phyloP scores from a whole-genome alignment of 208 protist genomes.

The Acanthamoeba lugdunensis region DNA sequence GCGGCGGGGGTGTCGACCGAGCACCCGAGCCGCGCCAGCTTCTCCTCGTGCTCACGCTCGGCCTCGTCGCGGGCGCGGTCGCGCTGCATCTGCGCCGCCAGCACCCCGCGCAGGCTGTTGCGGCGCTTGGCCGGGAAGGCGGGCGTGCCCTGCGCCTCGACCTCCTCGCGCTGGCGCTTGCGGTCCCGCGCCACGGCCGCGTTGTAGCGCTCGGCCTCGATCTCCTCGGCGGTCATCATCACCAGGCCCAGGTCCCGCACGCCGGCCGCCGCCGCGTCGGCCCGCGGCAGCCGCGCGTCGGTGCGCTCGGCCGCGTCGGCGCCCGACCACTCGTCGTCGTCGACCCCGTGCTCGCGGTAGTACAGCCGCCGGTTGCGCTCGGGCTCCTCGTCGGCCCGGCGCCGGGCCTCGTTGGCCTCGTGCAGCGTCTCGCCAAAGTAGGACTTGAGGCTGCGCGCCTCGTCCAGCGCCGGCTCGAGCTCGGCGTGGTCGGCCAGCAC shows the following conservation, averaged over 20 bases:
- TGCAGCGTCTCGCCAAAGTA: background rate
- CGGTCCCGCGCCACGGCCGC: background rate
- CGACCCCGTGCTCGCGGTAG: background rate
- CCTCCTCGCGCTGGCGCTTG: conserved; percentile 14
- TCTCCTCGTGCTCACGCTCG: background rate
- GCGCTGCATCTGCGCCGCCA: background rate
- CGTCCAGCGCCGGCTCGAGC: conserved; percentile 14
- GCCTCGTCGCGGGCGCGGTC: background rate
- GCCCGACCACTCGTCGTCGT: conserved; percentile 14
- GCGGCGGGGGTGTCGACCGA: background rate
- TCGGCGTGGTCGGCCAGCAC: background rate
- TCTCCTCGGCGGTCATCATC: background rate
- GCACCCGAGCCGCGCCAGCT: background rate
- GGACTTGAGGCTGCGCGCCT: conserved; percentile 28
- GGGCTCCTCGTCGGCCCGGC: background rate
- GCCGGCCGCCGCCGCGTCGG: background rate
- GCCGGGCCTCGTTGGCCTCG: background rate
- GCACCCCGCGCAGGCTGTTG: conserved; percentile 12
- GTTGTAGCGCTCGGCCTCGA: conserved; percentile 37
- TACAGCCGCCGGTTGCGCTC: conserved; percentile 17
- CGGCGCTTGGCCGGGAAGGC: background rate
- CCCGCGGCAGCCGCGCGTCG: background rate
- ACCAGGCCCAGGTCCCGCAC: background rate
- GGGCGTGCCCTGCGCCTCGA: background rate
- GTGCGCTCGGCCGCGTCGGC: background rate